Base-by-base conservation (phyloP, 2,329 filamentous ascomycete genomes). In the Neurospora sp. region DNA sequence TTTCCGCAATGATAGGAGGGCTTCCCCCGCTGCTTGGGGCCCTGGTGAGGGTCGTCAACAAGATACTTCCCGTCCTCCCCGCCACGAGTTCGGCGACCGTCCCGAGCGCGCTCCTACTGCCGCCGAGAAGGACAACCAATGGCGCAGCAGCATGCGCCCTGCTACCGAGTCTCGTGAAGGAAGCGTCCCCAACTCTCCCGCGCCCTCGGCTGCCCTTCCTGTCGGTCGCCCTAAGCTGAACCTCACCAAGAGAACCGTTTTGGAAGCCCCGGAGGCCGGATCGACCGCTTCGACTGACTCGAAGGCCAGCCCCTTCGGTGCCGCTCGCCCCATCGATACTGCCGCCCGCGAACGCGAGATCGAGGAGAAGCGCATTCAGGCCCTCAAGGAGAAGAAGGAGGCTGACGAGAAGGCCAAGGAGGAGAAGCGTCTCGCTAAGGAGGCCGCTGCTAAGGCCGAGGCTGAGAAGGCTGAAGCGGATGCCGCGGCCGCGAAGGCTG, bases 241-340 rank as follows among this genome's bases (percentile, higher is more conserved):
- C 80, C 87, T 99, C 36, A 83, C 89, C 73, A 98, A 98, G 87
- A 89, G 96, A 75, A 97, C 94, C 4, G 92, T 97, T 12, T 90
- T 94, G 0, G 94, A 97, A 76, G 85, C 83, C 3, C 78, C 83
- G 4, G 69, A n/a, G 76, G 52, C 52, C 23, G 52, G 52, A 62
- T 33, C 52, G 23, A 62, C 52, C 52, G 23, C 52, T 62, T 62
- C 83, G 19, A 78, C 82, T 38, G 91, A 96, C 76, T 84, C 92
- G 57, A 98, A 97, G 84, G 87, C 93, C 36, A 98, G 91, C 80
- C 93, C 93, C 52, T 99, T 99, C 79, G 96, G 96, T 76, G 94
- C 92, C 72, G 96, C 96, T 70, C 90, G 91, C 72, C 96, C 96
- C 69, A 97, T 98, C 76, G 94, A 99, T 81, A 98, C 95, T 66